Conservation (phyloP, 768 basidiomycete species). For the Astraeus odoratus region DNA sequence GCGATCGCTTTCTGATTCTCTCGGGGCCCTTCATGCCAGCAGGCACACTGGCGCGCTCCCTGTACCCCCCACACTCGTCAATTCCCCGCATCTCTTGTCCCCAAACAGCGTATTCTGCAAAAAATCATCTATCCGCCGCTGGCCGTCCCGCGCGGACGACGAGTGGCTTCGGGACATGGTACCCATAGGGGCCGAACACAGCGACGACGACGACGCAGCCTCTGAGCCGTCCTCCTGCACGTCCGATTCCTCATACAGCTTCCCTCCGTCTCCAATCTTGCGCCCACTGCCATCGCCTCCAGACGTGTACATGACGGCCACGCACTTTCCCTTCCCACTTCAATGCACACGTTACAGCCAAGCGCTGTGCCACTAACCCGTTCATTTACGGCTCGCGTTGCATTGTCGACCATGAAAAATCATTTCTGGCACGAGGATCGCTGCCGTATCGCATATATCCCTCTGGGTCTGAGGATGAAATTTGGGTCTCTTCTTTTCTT, state of each 20-base stretch:
- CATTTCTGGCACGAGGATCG: conserved; percentile 21
- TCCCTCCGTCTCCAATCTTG: conserved; percentile 16
- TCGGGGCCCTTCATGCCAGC: conserved; percentile 6
- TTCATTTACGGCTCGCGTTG: conserved; percentile 17
- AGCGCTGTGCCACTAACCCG: conserved; percentile 10
- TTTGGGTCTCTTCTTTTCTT: background rate
- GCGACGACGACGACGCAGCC: conserved; percentile 9
- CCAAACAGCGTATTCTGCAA: conserved; percentile 44
- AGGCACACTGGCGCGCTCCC: conserved; percentile 34
- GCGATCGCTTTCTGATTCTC: conserved; percentile 12
- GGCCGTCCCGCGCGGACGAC: conserved; percentile 47
- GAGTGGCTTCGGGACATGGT: conserved; percentile 62
- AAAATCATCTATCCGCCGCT: conserved; percentile 24
- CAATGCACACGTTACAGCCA: conserved; percentile 9
- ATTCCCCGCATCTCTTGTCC: conserved; percentile 49
- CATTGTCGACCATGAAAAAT: conserved; percentile 6
- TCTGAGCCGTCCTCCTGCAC: conserved; percentile 14
- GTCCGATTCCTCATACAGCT: conserved; percentile 13
- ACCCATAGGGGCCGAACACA: conserved; percentile 23
- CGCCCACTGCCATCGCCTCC: conserved; percentile 17
- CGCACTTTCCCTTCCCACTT: conserved; percentile 2
- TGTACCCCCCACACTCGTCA: conserved; percentile 50
- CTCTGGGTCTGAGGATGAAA: background rate
- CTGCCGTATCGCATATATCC: background rate
- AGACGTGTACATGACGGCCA: conserved; percentile 11